phyloP scores from a whole-genome alignment of 495 filamentous ascomycete species.

The Aspergillus bertholletiae region DNA sequence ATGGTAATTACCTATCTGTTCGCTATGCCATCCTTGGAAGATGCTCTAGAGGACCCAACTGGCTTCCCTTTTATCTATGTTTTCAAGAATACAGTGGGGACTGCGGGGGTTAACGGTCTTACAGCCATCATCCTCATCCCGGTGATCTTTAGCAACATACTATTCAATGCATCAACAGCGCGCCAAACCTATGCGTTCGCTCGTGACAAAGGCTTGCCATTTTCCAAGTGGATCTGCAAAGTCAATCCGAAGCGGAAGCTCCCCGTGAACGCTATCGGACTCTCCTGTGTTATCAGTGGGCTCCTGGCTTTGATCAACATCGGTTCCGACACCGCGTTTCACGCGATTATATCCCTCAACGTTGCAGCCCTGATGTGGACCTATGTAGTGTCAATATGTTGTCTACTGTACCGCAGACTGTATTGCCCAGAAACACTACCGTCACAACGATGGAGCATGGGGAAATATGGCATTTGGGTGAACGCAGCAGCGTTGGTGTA shows the following conservation, averaged over 20 bases:
- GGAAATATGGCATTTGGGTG: slow-evolving; percentile 25
- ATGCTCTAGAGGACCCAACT: slow-evolving; percentile 23
- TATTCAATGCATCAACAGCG: slow-evolving; percentile 17
- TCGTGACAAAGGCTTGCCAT: slow-evolving; percentile 36
- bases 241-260: slow-evolving; percentile 27
- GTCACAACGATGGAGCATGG: slow-evolving; percentile 37
- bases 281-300: slow-evolving; percentile 17
- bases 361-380: slow-evolving; percentile 37
- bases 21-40: slow-evolving; percentile 33
- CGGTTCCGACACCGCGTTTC: slow-evolving; percentile 52
- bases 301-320: slow-evolving; percentile 28
- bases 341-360: slow-evolving; percentile 48
- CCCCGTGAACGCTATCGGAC: slow-evolving; percentile 18
- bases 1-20: slow-evolving; percentile 34
- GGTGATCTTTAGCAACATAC: slow-evolving; percentile 18
- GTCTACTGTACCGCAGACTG: slow-evolving; percentile 30
- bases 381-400: slow-evolving; percentile 35
- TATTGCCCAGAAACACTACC: slow-evolving; percentile 36
- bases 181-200: slow-evolving; percentile 21
- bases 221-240: slow-evolving; percentile 34
- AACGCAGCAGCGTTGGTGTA: slow-evolving; percentile 35
- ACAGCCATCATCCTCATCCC: slow-evolving; percentile 23
- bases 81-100: slow-evolving; percentile 24
- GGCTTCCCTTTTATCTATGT: slow-evolving; percentile 32
- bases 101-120: slow-evolving; percentile 18